Evolutionary conservation across 441 rosid species (phyloP).

Genomic region (Corymbia citriodora): DNA sequence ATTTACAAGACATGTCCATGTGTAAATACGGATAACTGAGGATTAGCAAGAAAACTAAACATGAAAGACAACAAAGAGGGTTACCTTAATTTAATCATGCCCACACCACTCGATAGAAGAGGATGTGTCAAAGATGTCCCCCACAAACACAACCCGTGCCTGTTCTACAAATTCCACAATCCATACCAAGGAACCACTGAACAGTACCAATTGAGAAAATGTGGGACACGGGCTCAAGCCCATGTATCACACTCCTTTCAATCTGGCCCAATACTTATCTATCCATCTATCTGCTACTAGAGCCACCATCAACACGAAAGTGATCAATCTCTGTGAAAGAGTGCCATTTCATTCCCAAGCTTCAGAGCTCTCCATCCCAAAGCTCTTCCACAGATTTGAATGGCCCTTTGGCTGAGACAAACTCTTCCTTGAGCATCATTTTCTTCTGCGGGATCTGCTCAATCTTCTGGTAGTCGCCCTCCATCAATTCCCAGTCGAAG

Average conservation of each 20-base stretch:
- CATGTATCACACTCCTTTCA: not conserved
- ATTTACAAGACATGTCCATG: not conserved
- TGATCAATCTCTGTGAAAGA: not conserved
- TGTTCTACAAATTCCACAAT: not conserved
- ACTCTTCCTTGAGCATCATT: not conserved
- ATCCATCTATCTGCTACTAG: not conserved
- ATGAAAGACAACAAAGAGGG: not conserved
- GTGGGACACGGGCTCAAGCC: not conserved
- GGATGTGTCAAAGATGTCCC: not conserved
- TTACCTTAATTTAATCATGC: not conserved
- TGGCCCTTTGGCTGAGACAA: not conserved
- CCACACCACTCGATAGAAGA: not conserved
- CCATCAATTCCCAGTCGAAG: slow-evolving; percentile 3
- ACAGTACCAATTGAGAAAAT: not conserved
- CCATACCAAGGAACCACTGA: not conserved
- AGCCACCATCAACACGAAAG: not conserved
- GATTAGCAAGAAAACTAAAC: not conserved
- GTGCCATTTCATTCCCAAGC: not conserved
- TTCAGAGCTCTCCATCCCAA: not conserved
- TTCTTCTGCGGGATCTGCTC: not conserved
- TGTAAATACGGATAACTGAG: not conserved
- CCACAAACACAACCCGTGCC: not conserved
- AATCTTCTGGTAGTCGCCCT: slow-evolving; percentile 5
- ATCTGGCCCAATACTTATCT: not conserved
- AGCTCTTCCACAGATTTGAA: slow-evolving; percentile 6